Evolutionary conservation across 2,329 filamentous ascomycete species (phyloP), one percentile per base, ranked within the genome.

Genomic region (Rutstroemia sp.): DNA sequence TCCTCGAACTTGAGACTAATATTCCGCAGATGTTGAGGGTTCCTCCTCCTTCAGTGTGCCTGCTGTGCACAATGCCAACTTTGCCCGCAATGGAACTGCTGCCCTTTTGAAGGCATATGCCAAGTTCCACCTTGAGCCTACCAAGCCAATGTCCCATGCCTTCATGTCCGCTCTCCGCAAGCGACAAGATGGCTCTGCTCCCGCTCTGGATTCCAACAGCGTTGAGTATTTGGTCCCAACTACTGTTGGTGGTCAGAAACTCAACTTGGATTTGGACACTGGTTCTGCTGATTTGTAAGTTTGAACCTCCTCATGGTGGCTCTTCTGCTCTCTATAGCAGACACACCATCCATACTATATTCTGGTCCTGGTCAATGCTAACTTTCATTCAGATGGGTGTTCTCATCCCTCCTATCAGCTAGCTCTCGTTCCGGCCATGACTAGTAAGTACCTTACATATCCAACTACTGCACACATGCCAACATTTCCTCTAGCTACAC

Each of bases 231-330:
- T 69, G 38, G 61, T 67, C 17, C 56, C 57, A 0, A 62, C 61
- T 5, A 52, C 46, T 10, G 56, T 68, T 58, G 67, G 65, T 48
- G 67, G 67, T 21, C 63, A 69, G 53, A 60, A 45, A 3, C 51
- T 69, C 38, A 64, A 68, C 54, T 57, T 69, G 50, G 65, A 68
- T 38, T 66, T 69, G 53, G 68, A 69, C 44, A 66, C 63, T 45
- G 67, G 68, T 23, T 63, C 59, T 47, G 59, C 66, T 41, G 68
- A 69, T 58, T 58, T 68, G 67, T 69, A 63, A 60, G 66, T 62
- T 42, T 23, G 10, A 21, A 21, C 45, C 12, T 12, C n/a, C 51
- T n/a, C 16, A 42, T 23, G 9, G 8, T 38, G 16, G 5, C 10
- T 30, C 10, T 8, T 2, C 4, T 23, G 4, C 38, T 16, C 16